Evolutionary conservation across 148 eudicot genomes (phyloP), one percentile per base, ranked within the genome.

Genomic region (Camellia lanceoleosa): DNA sequence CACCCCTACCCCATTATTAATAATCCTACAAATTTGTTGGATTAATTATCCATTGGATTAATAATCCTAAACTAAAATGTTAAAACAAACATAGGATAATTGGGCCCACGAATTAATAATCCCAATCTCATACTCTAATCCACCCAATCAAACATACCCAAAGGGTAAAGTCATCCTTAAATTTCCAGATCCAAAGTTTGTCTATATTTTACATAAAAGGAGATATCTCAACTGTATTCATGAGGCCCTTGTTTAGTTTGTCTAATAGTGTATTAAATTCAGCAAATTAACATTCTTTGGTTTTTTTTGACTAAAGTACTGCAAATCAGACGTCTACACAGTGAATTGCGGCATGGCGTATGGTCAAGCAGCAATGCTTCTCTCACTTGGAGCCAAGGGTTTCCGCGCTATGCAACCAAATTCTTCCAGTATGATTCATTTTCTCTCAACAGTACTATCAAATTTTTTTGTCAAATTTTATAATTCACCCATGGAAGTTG

Each of bases 351-450:
- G 92, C 62, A 87, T 83, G 95, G 98, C 98, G 38, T 91, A 81
- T 85, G 97, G 98, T 83, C 92, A 93, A 90, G 98, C 98, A 84
- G 98, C 97, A 51, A 90, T 95, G 98, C 96, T 95, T 83, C 81
- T 95, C 38, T 84, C 95, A 46, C 94, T 93, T 78, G 98, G 98
- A 88, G 71, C 84, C 56, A 93, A 93, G 89, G 98, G 98, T 83
- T 83, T 81, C 77, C 98, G 98, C 79, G 94, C 88, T 68, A 49
- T 91, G 71, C 91, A 75, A 86, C 95, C 89, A 87, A 87, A 89
- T 65, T 81, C 93, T 52, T 84, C 88, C 79, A 95, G 98, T 95
- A 92, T 73, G 92, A 78, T 75, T 74, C 71, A 13, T 78, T 71
- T 70, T 80, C 30, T 70, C 43, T 84, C 47, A 19, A 23, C 54